Evolutionary conservation across 2,329 filamentous ascomycete genomes (phyloP), one percentile per base, ranked within the genome.

Genomic region (Nothophaeocryptopus gaeumannii): DNA sequence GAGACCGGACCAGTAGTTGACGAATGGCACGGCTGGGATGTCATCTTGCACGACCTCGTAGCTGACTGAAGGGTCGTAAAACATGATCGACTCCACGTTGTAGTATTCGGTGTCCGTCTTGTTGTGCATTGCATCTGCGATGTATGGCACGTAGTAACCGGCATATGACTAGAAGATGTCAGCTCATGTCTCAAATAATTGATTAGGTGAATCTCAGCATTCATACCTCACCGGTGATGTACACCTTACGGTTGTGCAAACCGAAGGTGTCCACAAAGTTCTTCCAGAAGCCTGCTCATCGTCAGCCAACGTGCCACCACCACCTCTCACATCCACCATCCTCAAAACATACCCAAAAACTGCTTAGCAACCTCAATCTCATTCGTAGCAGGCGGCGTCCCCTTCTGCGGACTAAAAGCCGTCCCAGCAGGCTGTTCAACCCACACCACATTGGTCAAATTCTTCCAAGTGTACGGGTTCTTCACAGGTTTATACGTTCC

Each of bases 81-180:
- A 82, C 68, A 90, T 70, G 53, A 87, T 80, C 1, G 81, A 84
- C 29, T 80, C 74, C 5, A 90, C 67, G 63, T 90, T 78, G 67
- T 81, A 90, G 69, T 88, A 84, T 8, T 71, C 73, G 4, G 74
- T 79, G 67, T 90, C 78, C 5, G 87, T 80, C 42, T 76, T 75
- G 47, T 87, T 81, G 55, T 91, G 73, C 78, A 93, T 87, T 26
- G 82, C 83, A 59, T 83, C 80, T 1, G 85, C 81, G 50, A 91
- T 85, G 63, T 88, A 89, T 0, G 86, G 85, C 2, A 85, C 80
- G 59, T 47, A 52, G 39, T 47, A 52, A 12, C 74, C 70, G 16
- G n/a, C 41, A 43, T 37, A 36, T 11, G 39, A 26, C 20, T 26
- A 26, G 20, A 26, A 3, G 7, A 4, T 26, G 20, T 26, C 20